A percentile compares a stretch with the other conserved stretches of the same genome.
These are phyloP conservation scores for Lobosporangium transversale DNA, from an alignment of 192 early-diverging fungal species.

Conservation along the genomic window DNA sequence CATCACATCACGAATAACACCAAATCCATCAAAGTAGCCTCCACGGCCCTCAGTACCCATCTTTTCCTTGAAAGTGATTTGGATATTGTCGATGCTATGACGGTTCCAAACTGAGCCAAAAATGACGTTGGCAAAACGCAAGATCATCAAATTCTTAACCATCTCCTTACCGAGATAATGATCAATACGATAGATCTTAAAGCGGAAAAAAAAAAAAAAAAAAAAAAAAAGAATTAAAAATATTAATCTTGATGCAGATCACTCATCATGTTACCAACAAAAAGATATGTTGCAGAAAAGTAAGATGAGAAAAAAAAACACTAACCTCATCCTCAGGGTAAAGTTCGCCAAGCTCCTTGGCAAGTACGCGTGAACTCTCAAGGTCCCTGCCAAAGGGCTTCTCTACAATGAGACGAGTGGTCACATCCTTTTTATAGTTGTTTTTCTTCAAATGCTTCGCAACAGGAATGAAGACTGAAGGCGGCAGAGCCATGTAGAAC, in stretches of 20 bases:
- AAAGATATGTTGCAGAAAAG: not conserved
- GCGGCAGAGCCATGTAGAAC: conserved; percentile 97
- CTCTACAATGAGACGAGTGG: conserved; percentile 93
- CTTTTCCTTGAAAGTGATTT: conserved; percentile 98
- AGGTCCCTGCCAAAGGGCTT: conserved; percentile 98
- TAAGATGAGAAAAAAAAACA: conserved; percentile 1
- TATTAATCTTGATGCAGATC: no score
- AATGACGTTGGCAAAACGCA: conserved; percentile 95
- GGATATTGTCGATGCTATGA: conserved; percentile 88
- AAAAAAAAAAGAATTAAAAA: no score
- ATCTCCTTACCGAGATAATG: conserved; percentile 99
- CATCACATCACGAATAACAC: conserved; percentile 97
- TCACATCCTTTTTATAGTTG: conserved; percentile 70
- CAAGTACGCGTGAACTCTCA: conserved; percentile 81
- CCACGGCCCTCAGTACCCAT: conserved; percentile 97
- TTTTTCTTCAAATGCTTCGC: conserved; percentile 75
- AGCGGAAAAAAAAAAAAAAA: not conserved
- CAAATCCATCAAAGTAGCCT: conserved; percentile 99
- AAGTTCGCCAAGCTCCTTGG: conserved; percentile 72
- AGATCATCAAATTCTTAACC: conserved; percentile 96
- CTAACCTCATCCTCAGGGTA: conserved; percentile 89
- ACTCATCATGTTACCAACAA: no score
- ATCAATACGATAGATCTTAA: conserved; percentile 95
- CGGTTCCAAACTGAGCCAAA: conserved; percentile 94
- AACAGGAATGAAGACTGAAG: conserved; percentile 92